Conservation (phyloP, 129 eudicot genomes). For the Saposhnikovia divaricata region DNA sequence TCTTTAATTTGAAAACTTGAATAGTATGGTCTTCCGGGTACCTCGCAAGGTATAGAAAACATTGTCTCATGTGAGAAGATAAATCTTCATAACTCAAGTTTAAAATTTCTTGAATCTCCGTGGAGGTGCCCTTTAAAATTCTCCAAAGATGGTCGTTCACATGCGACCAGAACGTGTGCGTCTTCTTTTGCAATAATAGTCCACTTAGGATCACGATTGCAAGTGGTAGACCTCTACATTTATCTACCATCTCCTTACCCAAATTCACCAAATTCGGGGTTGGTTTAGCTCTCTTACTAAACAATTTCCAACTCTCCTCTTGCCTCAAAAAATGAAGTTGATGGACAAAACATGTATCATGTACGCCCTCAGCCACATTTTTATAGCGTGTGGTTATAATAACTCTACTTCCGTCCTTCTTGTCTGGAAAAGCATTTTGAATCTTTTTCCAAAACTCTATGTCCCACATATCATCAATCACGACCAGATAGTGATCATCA, state of each 20-base stretch:
- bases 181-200: not conserved
- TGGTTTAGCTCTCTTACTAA: not conserved
- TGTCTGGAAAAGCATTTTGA: not conserved
- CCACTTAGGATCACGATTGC: not conserved
- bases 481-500: constrained; percentile 6
- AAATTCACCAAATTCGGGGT: not conserved
- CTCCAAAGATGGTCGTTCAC: not conserved
- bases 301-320: not conserved
- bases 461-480: constrained; percentile 6
- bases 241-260: not conserved
- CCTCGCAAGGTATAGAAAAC: not conserved
- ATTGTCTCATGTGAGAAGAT: not conserved
- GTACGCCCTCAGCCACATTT: not conserved
- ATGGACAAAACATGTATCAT: not conserved
- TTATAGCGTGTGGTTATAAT: not conserved
- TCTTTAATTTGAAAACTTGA: not conserved
- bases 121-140: not conserved
- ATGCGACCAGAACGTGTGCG: not conserved
- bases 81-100: not conserved
- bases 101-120: not conserved
- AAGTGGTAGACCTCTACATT: not conserved
- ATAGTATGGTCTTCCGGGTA: not conserved
- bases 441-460: not conserved
- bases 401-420: not conserved
- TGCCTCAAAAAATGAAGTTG: not conserved